These are phyloP conservation scores for Suhomyces vadensis DNA, from an alignment of 805 yeast genomes.

Conservation along the genomic window DNA sequence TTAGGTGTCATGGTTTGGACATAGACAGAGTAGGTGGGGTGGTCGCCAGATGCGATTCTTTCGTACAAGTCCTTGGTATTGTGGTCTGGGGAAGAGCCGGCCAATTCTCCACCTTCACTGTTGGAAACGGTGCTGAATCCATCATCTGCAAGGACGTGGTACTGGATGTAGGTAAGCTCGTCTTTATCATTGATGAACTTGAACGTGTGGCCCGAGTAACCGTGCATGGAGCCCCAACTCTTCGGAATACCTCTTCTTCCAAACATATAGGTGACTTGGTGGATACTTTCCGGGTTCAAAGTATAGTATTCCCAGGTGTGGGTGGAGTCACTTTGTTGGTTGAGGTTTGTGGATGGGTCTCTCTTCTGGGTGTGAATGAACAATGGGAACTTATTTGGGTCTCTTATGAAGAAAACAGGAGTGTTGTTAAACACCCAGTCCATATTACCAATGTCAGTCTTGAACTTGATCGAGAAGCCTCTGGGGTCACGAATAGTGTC, in stretches of 20 bases:
- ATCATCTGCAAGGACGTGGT: slow-evolving; percentile 52
- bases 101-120: slow-evolving; percentile 48
- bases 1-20: slow-evolving; percentile 61
- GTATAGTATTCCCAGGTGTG: slow-evolving; percentile 59
- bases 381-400: slow-evolving; percentile 82
- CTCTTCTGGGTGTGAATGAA: slow-evolving; percentile 90
- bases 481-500: slow-evolving; percentile 88
- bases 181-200: slow-evolving; percentile 55
- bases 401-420: slow-evolving; percentile 82
- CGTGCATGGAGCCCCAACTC: slow-evolving; percentile 56
- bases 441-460: slow-evolving; percentile 81
- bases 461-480: slow-evolving; percentile 78
- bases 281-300: slow-evolving; percentile 56
- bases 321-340: slow-evolving; percentile 47
- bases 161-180: slow-evolving; percentile 54
- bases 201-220: slow-evolving; percentile 66
- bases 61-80: slow-evolving; percentile 40
- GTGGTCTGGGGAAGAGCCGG: slow-evolving; percentile 54
- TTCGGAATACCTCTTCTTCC: slow-evolving; percentile 63
- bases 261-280: slow-evolving; percentile 58
- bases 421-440: slow-evolving; percentile 87
- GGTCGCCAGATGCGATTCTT: slow-evolving; percentile 49
- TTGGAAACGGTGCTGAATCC: slow-evolving; percentile 46
- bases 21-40: slow-evolving; percentile 53
- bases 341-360: slow-evolving; percentile 62